Evolutionary conservation across 345 rosid species (phyloP), one percentile per base, ranked within the genome.

Genomic region (Rhizophora mangle): DNA sequence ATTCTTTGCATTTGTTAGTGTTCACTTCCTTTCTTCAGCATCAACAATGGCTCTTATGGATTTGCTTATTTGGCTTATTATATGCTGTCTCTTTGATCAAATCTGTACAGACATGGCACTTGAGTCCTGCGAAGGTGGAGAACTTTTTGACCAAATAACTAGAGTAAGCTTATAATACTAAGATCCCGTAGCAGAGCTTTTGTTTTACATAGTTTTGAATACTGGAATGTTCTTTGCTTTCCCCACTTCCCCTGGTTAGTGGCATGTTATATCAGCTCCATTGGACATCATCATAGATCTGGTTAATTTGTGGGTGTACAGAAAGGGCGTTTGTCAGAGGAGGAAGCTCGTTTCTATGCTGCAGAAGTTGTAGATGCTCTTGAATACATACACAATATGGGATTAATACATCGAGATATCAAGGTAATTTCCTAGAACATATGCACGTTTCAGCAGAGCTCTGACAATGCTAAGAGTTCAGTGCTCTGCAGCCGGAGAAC

Each of bases 121-220:
- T 63, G 99, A 95, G 79, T 92, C 99, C 62, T 92, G 99, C 30
- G 96, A 95, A 81, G 99, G 96, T 29, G 99, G 99, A 62, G 99
- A 92, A 72, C 96, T 90, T 80, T 95, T 95, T 65, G 98, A 95
- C 82, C 99, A 95, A 83, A 90, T 95, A 79, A 92, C 96, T 49
- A 82, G 97, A 80, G 99, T 92, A 87, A 85, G 94, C 75, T 75
- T 46, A 64, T 10, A 5, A 56, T 73, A 19, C n/a, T 10, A 16
- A 32, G 73, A 73, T 10, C 62, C 39, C 24, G 29, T 51, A 18
- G 6, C 31, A 16, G 18, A 15, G 21, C 20, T 27, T 43, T 36
- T 47, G 47, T 64, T 71, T 71, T 43, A 0, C 5, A 43, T 43
- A 3, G 5, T 13, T 43, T 43, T 43, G 6, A 43, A 13, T 43